Percentiles rank a stretch among this genome's conserved stretches.
Evolutionary conservation across 192 early-diverging fungal genomes (phyloP).

Genomic region (Gonapodya prolifera): DNA sequence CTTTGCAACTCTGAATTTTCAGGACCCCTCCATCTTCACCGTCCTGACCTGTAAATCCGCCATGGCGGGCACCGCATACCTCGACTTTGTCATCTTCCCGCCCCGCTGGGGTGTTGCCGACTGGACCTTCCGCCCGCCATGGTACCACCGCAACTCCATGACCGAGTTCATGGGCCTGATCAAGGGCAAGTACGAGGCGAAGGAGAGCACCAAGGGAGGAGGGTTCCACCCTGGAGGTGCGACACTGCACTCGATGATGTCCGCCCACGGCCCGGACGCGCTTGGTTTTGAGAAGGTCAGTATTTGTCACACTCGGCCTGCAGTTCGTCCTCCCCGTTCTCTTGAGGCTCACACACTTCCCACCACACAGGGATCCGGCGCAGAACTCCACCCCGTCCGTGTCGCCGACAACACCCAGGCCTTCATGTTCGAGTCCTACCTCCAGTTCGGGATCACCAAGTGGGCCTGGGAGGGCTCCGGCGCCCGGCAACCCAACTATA

Average conservation of each 20-base stretch:
- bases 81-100: constrained; percentile 96
- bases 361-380: too few species aligned
- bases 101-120: constrained; percentile 88
- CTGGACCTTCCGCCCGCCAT: constrained; percentile 83
- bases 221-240: constrained; percentile 89
- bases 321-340: too few species aligned
- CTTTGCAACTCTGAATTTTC: too few species aligned
- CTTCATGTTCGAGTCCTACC: not conserved
- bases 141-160: constrained; percentile 97
- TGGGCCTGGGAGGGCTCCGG: too few species aligned
- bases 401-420: not conserved
- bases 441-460: not conserved
- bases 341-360: too few species aligned
- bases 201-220: too few species aligned
- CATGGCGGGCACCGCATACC: constrained; percentile 70
- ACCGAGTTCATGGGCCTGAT: constrained; percentile 98
- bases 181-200: constrained; percentile 80
- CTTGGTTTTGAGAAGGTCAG: constrained; percentile 59
- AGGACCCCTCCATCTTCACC: too few species aligned
- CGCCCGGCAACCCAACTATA: too few species aligned
- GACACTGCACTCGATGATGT: constrained; percentile 63
- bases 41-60: too few species aligned
- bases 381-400: not conserved
- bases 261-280: constrained; percentile 84
- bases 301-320: too few species aligned